Evolutionary conservation across 495 filamentous ascomycete genomes (phyloP).

Genomic region (Pyrenula aspistea): DNA sequence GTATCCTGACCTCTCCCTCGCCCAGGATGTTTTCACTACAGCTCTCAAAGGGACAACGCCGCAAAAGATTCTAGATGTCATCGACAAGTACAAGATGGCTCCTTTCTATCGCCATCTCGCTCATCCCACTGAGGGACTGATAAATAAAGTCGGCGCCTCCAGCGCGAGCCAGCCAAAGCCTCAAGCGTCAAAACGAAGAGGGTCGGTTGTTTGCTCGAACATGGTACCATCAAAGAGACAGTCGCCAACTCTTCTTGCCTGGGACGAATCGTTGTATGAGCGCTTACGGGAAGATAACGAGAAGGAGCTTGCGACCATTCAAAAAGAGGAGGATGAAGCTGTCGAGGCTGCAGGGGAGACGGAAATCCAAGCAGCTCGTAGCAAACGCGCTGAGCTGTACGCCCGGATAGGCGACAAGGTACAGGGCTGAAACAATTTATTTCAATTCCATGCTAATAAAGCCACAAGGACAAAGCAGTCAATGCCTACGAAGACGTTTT

Average conservation of each 20-base stretch:
- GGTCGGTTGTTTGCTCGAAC: constrained; percentile 40
- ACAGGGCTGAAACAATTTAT: constrained; percentile 5
- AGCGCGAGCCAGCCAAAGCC: constrained; percentile 44
- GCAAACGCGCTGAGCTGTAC: constrained; percentile 93
- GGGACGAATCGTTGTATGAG: constrained; percentile 85
- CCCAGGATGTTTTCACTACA: constrained; percentile 95
- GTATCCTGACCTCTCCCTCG: constrained; percentile 81
- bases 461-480: constrained; percentile 77
- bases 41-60: constrained; percentile 65
- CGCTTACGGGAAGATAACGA: constrained; percentile 78
- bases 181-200: constrained; percentile 41
- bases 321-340: constrained; percentile 92
- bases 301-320: constrained; percentile 76
- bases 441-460: constrained; percentile 7
- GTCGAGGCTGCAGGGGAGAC: constrained; percentile 92
- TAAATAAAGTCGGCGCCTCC: constrained; percentile 68
- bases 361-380: constrained; percentile 81
- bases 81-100: constrained; percentile 89
- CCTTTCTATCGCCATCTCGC: constrained; percentile 92
- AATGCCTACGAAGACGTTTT: constrained; percentile 82
- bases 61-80: constrained; percentile 84
- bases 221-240: constrained; percentile 59
- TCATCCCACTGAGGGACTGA: constrained; percentile 81
- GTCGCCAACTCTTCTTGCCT: constrained; percentile 54
- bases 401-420: constrained; percentile 94